phyloP scores from a whole-genome alignment of 2,329 filamentous ascomycete species.

The Anisogramma anomala region DNA sequence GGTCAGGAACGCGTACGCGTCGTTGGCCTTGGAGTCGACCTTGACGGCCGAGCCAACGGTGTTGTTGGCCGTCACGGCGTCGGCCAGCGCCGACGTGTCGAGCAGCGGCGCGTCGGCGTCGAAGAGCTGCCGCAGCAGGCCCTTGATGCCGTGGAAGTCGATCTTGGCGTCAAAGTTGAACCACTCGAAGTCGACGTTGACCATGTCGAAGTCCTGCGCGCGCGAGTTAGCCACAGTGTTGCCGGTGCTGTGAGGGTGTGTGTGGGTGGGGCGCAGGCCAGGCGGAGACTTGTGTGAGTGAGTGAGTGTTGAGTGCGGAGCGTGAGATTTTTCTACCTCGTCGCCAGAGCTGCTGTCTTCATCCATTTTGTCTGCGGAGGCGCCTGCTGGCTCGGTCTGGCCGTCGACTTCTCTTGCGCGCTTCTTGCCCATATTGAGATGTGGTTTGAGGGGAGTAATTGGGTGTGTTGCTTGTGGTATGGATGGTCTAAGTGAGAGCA shows the following conservation, averaged over 20 bases:
- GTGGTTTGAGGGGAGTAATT: neutral
- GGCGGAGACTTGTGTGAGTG: too few relatives aligned
- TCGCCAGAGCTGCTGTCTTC: slow-evolving; percentile 40
- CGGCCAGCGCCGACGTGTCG: slow-evolving; percentile 75
- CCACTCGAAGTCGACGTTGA: slow-evolving; percentile 97
- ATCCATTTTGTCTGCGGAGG: slow-evolving; percentile 24
- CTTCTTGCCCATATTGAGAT: slow-evolving; percentile 25
- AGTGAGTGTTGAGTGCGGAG: too few relatives aligned
- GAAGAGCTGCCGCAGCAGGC: slow-evolving; percentile 79
- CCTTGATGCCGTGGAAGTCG: slow-evolving; percentile 92
- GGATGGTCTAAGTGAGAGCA: neutral
- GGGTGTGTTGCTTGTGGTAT: neutral
- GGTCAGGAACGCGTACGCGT: slow-evolving; percentile 86
- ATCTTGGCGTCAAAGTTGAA: slow-evolving; percentile 85
- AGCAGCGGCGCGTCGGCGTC: slow-evolving; percentile 78
- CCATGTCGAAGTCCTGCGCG: slow-evolving; percentile 69
- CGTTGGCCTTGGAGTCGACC: slow-evolving; percentile 85
- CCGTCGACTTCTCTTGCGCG: slow-evolving; percentile 25
- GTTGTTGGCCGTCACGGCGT: slow-evolving; percentile 77
- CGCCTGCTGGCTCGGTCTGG: slow-evolving; percentile 17
- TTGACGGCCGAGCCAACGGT: slow-evolving; percentile 91
- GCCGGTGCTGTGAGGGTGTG: slow-evolving; percentile 5
- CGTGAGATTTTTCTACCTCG: slow-evolving; percentile 31
- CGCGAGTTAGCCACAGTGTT: slow-evolving; percentile 14
- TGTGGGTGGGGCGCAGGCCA: too few relatives aligned